Evolutionary conservation across 257 asterid species (phyloP).

Genomic region (Nicotiana otophora): DNA sequence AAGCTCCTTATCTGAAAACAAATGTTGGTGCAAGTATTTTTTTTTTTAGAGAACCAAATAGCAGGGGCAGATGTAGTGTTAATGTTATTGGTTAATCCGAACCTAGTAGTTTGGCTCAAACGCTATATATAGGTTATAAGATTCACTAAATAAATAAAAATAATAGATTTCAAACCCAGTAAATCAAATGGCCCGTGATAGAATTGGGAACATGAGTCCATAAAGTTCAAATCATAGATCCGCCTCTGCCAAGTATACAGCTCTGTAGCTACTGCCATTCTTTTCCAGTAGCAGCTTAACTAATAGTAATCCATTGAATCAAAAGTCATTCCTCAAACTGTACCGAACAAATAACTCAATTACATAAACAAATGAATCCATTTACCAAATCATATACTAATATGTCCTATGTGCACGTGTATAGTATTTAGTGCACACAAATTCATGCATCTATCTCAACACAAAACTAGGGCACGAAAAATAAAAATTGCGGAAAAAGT

Average conservation of each 20-base stretch:
- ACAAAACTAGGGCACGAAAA: neutral
- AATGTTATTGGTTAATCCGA: too few species aligned
- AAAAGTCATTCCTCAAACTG: neutral
- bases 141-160: too few species aligned
- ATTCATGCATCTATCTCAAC: neutral
- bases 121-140: too few species aligned
- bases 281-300: neutral
- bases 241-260: neutral
- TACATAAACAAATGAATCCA: neutral
- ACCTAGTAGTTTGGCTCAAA: too few species aligned
- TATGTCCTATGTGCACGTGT: neutral
- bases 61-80: too few species aligned
- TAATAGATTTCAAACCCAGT: too few species aligned
- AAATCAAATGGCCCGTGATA: too few species aligned
- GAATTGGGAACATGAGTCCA: too few species aligned
- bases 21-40: too few species aligned
- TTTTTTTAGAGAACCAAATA: too few species aligned
- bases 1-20: neutral
- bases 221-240: too few species aligned
- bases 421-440: neutral
- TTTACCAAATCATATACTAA: neutral
- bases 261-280: neutral
- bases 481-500: neutral
- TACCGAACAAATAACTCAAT: neutral
- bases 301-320: neutral